A percentile compares a stretch with the other conserved stretches of the same genome.
phyloP scores from a whole-genome alignment of 2,329 filamentous ascomycete species.

The Aureobasidium sp. region DNA sequence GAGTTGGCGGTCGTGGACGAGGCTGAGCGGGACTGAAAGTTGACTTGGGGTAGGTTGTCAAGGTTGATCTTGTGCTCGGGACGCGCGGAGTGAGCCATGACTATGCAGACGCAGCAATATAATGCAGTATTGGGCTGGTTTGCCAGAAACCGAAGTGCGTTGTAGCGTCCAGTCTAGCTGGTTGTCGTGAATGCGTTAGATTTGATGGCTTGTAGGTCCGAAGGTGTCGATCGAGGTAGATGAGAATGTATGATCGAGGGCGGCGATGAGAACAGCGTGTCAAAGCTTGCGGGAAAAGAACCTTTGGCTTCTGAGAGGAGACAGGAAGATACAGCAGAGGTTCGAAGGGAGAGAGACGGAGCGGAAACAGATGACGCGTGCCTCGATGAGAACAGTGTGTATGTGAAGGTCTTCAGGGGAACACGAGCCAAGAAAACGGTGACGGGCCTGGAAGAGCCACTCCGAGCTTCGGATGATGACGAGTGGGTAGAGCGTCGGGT shows the following conservation, averaged over 20 bases:
- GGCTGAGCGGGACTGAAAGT: conserved; percentile 63
- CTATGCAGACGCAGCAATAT: neutral
- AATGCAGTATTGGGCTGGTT: neutral
- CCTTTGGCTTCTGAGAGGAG: neutral
- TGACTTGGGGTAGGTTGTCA: conserved; percentile 67
- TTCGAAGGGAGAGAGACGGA: neutral
- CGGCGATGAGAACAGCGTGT: conserved; percentile 11
- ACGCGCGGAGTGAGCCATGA: conserved; percentile 81
- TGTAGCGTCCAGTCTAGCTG: conserved; percentile 7
- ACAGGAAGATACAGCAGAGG: neutral
- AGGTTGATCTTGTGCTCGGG: conserved; percentile 76
- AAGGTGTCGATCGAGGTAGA: neutral
- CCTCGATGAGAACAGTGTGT: conserved; percentile 5
- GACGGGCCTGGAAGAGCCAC: conserved; percentile 6
- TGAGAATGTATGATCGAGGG: neutral
- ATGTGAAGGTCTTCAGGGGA: conserved; percentile 13
- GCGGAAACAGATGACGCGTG: neutral
- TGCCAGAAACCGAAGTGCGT: conserved; percentile 4
- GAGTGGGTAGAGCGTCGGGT: neutral
- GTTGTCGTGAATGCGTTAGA: neutral
- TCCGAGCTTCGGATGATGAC: neutral
- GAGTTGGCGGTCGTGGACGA: conserved; percentile 76
- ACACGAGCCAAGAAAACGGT: conserved; percentile 13
- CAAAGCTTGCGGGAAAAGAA: neutral
- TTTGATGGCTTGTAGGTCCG: neutral